These are phyloP conservation scores for Pilaira anomala DNA, from an alignment of 192 early-diverging fungal genomes.

Conservation along the genomic window DNA sequence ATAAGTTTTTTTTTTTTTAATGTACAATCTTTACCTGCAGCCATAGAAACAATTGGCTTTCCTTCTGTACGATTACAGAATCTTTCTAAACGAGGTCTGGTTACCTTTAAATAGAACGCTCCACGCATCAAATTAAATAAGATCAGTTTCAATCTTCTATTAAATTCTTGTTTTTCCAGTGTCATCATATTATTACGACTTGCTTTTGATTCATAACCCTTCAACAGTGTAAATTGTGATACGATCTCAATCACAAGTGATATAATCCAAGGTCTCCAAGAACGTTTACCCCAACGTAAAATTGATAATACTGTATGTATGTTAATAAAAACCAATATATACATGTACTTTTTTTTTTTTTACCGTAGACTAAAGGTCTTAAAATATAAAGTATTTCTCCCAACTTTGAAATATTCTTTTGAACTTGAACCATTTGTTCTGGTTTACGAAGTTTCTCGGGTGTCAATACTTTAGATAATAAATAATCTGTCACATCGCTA, in stretches of 20 bases:
- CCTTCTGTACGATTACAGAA: constrained; percentile 64
- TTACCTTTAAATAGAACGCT: constrained; percentile 79
- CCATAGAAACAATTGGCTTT: constrained; percentile 74
- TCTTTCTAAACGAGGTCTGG: constrained; percentile 62
- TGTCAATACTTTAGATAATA: constrained; percentile 52
- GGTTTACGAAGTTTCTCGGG: constrained; percentile 67
- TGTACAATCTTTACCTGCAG: constrained; percentile 47
- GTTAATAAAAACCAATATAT: background rate
- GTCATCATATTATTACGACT: constrained; percentile 40
- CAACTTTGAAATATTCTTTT: constrained; percentile 41
- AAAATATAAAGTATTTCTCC: constrained; percentile 83
- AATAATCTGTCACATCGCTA: constrained; percentile 49
- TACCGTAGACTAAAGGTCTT: constrained; percentile 84
- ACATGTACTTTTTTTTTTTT: background rate
- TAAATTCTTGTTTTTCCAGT: constrained; percentile 78
- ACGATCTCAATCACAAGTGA: constrained; percentile 74
- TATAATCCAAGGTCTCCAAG: constrained; percentile 83
- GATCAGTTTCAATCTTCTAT: constrained; percentile 68
- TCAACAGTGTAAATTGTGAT: constrained; percentile 44
- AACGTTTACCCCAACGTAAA: constrained; percentile 62
- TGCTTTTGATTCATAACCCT: constrained; percentile 2
- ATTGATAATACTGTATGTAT: constrained; percentile 62
- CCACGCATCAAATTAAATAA: constrained; percentile 81
- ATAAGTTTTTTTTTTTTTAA: too few species aligned
- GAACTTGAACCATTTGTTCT: constrained; percentile 59